Base-by-base conservation (phyloP, 176 grass and related monocot genomes). In the Hyparrhenia diplandra region DNA sequence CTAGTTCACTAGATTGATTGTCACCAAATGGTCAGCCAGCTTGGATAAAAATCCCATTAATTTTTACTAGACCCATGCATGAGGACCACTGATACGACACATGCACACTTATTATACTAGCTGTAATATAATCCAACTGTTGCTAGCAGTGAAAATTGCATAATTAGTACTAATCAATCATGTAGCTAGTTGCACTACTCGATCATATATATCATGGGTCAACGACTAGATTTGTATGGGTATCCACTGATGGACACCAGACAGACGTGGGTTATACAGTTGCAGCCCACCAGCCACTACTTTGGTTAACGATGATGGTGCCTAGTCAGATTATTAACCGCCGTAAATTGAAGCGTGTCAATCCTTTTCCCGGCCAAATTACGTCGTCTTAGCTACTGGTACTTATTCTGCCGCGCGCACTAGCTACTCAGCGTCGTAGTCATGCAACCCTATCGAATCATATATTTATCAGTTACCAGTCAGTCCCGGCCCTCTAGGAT, bases 381-480 rank as follows among this genome's bases (percentile, higher is more conserved):
- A 72, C 41, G 69, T 49, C 69, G 42, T 30, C 21, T 20, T 7
- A 13, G 13, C 23, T 61, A 23, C 21, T 57, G 5, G 23, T 29
- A 71, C 23, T 69, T 47, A 49, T 49, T 72, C 69, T 8, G 69
- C 69, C 25, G 69, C n/a, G n/a, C 25, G 69, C 69, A 72, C 69
- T 63, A 63, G 13, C 27, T 29, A 28, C 10, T 4, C 14, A 9
- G 13, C 42, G 42, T 72, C 69, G 69, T 43, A 28, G 41, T 71
- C 69, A 71, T 47, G 13, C 40, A 21, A 69, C 37, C 21, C 67
- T 40, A 72, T 49, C 25, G 42, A 30, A 49, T 72, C 42, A 45
- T 30, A 70, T 16, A 28, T 60, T 12, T 27, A 12, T 25, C 6
- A 30, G 69, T 30, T 47, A 71, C 69, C 67, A 42, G 45, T 47